Evolutionary conservation across 306 rosid species (phyloP).

Genomic region (Acacia crassicarpa): DNA sequence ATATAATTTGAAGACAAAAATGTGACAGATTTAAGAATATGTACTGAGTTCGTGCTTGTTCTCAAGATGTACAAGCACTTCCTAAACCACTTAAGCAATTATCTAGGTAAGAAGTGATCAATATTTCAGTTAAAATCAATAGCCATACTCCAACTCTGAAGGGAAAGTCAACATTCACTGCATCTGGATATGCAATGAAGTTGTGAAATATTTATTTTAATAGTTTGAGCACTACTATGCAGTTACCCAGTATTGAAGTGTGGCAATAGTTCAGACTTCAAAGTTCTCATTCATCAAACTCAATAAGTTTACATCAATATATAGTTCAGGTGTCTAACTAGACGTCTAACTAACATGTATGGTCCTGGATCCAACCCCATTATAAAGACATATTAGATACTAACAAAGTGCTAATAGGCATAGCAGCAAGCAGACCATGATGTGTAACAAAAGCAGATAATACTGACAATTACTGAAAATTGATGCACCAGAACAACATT

Average conservation of each 20-base stretch:
- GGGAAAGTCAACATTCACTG: neutral
- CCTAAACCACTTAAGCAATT: neutral
- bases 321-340: neutral
- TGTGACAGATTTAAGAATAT: neutral
- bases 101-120: slow-evolving; percentile 5
- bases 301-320: neutral
- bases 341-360: neutral
- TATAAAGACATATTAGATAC: neutral
- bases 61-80: neutral
- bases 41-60: neutral
- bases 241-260: neutral
- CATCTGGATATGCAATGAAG: neutral
- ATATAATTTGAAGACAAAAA: slow-evolving; percentile 1
- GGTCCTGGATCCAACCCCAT: neutral
- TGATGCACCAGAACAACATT: neutral
- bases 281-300: neutral
- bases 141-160: neutral
- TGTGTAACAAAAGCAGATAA: neutral
- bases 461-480: neutral
- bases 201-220: neutral
- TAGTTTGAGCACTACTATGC: neutral
- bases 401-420: neutral
- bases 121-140: neutral
- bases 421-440: neutral
- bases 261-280: neutral